Base-by-base conservation (phyloP, 2,329 filamentous ascomycete genomes). In the Ascomycota sp. region DNA sequence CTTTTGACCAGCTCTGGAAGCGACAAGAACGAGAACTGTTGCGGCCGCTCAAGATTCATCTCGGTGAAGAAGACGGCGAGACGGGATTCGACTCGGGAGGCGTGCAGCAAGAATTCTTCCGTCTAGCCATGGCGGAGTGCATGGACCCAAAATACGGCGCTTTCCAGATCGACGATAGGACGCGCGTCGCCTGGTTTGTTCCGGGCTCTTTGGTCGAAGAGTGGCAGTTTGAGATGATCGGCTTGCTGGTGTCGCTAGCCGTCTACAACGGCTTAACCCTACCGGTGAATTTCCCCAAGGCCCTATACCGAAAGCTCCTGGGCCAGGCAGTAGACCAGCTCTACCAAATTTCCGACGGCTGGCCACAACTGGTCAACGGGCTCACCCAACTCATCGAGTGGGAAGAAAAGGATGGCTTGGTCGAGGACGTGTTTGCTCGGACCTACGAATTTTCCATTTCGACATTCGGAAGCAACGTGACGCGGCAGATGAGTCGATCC, bases 101-200 rank as follows among this genome's bases (percentile, higher is more conserved):
- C 37, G 85, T 98, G 1, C 86, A 94, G 42, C 85, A 93, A 47
- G 89, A 98, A 38, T 95, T 93, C 47, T 95, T 98, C 55, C 72
- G 82, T 11, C 55, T 94, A 20, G 72, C 80, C 12, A 73, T 94
- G 40, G 69, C 70, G 1, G 75, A 92, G 43, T 79, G 78, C 4
- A 63, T 95, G 27, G 64, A 81, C 40, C 76, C 81, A 4, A 65
- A 73, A 26, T 81, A 78, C 43, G 83, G 77, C 2, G 70, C 78
- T 31, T 95, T 95, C 47, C 76, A 73, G 0, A 65, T 81, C 21
- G 83, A 95, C 40, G 53, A 67, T 1, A 59, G 71, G 32, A 89
- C 78, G 1, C 69, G 70, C 21, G 77, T 89, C 64, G 73, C 75
- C 8, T 98, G 83, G 80, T 94, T 98, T 42, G 70, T 76, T 28